Percentiles rank a stretch among this genome's conserved stretches.
Conservation (phyloP, 441 rosid species). For the Euphorbia celastroides region DNA sequence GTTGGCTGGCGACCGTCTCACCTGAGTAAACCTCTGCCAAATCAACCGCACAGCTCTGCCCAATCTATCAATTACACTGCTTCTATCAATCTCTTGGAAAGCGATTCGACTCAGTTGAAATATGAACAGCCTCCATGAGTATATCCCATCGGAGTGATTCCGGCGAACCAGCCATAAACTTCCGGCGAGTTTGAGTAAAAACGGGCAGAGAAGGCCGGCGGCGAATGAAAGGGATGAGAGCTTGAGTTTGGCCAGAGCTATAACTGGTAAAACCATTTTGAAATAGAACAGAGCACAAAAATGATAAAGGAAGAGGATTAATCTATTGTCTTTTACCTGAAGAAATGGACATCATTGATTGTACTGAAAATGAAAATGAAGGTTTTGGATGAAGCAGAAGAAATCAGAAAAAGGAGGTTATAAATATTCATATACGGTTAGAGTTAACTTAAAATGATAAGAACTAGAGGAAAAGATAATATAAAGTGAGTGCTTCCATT, state of each 20-base stretch:
- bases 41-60: constrained; percentile 34
- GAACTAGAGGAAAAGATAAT: background rate
- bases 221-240: constrained; percentile 17
- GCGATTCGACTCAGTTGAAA: constrained; percentile 39
- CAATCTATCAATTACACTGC: constrained; percentile 25
- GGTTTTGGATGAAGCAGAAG: too few relatives aligned
- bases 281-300: background rate
- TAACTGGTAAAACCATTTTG: constrained; percentile 30
- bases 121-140: constrained; percentile 29
- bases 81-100: constrained; percentile 6
- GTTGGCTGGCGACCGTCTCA: constrained; percentile 23
- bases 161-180: constrained; percentile 14
- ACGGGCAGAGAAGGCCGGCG: constrained; percentile 32
- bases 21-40: constrained; percentile 18
- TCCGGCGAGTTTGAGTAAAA: constrained; percentile 28
- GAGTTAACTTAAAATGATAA: too few relatives aligned
- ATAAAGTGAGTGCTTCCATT: background rate
- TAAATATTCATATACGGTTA: too few relatives aligned
- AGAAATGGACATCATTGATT: too few relatives aligned
- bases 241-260: constrained; percentile 30
- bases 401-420: background rate
- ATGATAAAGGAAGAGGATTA: background rate
- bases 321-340: too few relatives aligned
- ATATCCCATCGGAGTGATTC: constrained; percentile 14
- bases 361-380: too few relatives aligned